Evolutionary conservation across 345 rosid genomes (phyloP), one percentile per base, ranked within the genome.

Genomic region (Atalantia buxifolia): DNA sequence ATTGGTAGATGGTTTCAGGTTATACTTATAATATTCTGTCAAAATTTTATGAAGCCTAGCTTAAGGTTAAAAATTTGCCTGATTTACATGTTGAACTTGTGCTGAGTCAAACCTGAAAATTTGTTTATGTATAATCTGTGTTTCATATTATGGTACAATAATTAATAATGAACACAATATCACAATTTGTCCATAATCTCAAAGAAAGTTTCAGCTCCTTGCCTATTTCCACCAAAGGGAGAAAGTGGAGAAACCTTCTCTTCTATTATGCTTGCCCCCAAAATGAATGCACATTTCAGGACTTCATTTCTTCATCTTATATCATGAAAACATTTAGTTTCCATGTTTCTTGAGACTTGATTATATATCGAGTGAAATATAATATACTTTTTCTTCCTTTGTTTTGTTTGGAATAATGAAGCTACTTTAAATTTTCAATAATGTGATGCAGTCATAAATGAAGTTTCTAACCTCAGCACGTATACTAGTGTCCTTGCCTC

Each of bases 21-120:
- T 35, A 35, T 35, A 7, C 36, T 35, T 35, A 35, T 35, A 35
- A 35, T 35, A 35, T 1, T 4, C 36, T 35, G 36, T 5, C 36
- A 35, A 35, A 93, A 78, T 79, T 91, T 83, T 78, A 88, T 81
- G 87, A 85, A 76, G 80, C 74, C 21, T 72, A 57, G 30, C 66
- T 78, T 27, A 91, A 92, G 77, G 82, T 84, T 21, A 87, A 89
- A 78, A 83, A 78, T 82, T 77, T 92, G 62, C 91, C 89, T 18
- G 83, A 81, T 70, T 81, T 90, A 76, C 85, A 38, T 48, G 88
- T 83, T 72, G 92, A 92, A 81, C 93, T 65, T 76, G 56, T n/a
- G n/a, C n/a, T n/a, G n/a, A n/a, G n/a, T n/a, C n/a, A n/a, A n/a
- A n/a, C n/a, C n/a, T n/a, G n/a, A n/a, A n/a, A n/a, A n/a, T n/a